Evolutionary conservation across 1,284 basidiomycete species (phyloP).

Genomic region (Trichosporon ovoides): DNA sequence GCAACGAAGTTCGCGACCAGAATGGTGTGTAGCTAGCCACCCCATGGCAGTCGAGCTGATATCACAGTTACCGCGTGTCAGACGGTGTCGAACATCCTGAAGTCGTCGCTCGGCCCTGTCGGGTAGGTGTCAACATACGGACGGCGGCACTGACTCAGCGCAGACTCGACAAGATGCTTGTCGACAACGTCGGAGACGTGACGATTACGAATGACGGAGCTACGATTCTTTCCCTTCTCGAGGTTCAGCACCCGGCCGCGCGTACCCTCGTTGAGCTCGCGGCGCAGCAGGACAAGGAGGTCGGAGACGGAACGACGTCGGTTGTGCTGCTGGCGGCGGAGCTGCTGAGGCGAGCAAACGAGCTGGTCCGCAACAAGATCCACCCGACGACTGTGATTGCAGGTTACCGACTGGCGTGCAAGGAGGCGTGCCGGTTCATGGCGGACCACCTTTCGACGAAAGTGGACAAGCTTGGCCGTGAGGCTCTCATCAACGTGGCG

Average conservation of each 20-base stretch:
- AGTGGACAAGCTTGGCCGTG: constrained; percentile 83
- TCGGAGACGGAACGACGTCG: constrained; percentile 98
- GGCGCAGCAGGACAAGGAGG: constrained; percentile 99
- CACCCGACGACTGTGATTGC: constrained; percentile 99
- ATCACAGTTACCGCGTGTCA: constrained; percentile 82
- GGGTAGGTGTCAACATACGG: constrained; percentile 47
- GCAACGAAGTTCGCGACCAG: constrained; percentile 93
- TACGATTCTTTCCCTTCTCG: constrained; percentile 87
- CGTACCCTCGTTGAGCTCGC: constrained; percentile 97
- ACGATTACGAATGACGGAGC: constrained; percentile 99
- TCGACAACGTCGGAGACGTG: constrained; percentile 99
- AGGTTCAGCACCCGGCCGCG: constrained; percentile 88
- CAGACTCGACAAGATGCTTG: constrained; percentile 92
- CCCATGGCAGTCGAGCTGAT: not conserved
- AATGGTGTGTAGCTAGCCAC: constrained; percentile 62
- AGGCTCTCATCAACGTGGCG: constrained; percentile 91
- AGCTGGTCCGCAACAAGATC: constrained; percentile 96
- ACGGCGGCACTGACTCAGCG: not conserved
- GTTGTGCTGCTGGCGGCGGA: constrained; percentile 98
- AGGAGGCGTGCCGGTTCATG: constrained; percentile 97
- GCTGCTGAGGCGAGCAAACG: constrained; percentile 89
- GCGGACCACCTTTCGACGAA: constrained; percentile 95
- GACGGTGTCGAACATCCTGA: constrained; percentile 95
- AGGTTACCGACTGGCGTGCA: constrained; percentile 90
- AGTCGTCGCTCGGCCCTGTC: constrained; percentile 91